A percentile compares a stretch with the other conserved stretches of the same genome.
Evolutionary conservation across 495 filamentous ascomycete genomes (phyloP).

Genomic region (Annulohypoxylon stygium): DNA sequence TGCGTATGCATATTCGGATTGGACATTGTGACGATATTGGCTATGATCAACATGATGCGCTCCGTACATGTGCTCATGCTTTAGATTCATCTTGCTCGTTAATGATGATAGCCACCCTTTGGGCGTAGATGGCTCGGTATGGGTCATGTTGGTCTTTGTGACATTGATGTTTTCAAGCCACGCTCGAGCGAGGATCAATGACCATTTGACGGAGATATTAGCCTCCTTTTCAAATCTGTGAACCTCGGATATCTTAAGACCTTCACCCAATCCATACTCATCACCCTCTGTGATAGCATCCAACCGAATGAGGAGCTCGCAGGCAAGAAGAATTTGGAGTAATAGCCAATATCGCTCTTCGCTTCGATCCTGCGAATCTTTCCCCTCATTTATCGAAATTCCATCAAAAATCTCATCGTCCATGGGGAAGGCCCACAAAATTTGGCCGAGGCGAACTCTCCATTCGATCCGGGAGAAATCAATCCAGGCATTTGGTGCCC

Average conservation of each 20-base stretch:
- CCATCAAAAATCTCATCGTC: conserved; percentile 67
- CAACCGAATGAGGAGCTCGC: conserved; percentile 80
- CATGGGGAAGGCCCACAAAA: conserved; percentile 77
- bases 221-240: conserved; percentile 73
- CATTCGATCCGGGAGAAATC: conserved; percentile 85
- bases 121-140: conserved; percentile 55
- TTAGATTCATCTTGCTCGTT: conserved; percentile 64
- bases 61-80: conserved; percentile 54
- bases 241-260: conserved; percentile 70
- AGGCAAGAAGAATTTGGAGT: conserved; percentile 81
- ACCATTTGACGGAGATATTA: conserved; percentile 81
- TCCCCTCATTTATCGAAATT: conserved; percentile 53
- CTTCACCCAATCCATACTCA: conserved; percentile 59
- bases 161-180: conserved; percentile 81
- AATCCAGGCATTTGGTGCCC: conserved; percentile 73
- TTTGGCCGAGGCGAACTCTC: conserved; percentile 82
- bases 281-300: conserved; percentile 76
- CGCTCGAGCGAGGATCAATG: conserved; percentile 77
- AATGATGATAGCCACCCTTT: conserved; percentile 66
- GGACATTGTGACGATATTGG: conserved; percentile 49
- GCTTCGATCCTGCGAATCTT: conserved; percentile 58
- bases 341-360: conserved; percentile 80
- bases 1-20: conserved; percentile 54
- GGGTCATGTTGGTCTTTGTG: conserved; percentile 50
- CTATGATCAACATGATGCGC: conserved; percentile 50